Percentiles rank a stretch among this genome's conserved stretches.
phyloP scores from a whole-genome alignment of 2,329 filamentous ascomycete species.

The Chrysoporthe cubensis region DNA sequence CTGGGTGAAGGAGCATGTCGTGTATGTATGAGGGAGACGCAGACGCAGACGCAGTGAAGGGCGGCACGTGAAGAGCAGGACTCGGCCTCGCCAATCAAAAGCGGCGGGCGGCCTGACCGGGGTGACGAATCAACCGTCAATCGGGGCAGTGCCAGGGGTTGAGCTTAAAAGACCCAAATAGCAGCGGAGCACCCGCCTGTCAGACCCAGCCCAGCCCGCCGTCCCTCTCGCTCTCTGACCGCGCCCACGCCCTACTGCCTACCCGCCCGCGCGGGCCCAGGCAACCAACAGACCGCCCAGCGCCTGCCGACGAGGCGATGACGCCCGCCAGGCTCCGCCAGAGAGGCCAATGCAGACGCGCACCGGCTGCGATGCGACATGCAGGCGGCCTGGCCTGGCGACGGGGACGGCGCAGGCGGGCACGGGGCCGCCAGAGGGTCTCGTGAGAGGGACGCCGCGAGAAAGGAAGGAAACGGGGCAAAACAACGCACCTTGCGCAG shows the following conservation, averaged over 20 bases:
- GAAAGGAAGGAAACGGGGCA: not conserved
- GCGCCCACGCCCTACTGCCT: constrained; percentile 34
- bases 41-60: not conserved
- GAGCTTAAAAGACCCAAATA: constrained; percentile 62
- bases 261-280: constrained; percentile 28
- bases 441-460: not conserved
- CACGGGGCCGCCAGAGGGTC: not conserved
- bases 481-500: constrained; percentile 71
- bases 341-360: not conserved
- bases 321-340: not conserved
- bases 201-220: constrained; percentile 36
- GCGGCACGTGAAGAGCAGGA: constrained; percentile 7
- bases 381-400: not conserved
- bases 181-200: constrained; percentile 51
- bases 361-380: constrained; percentile 17
- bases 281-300: constrained; percentile 19
- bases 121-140: constrained; percentile 23
- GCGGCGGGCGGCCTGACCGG: constrained; percentile 29
- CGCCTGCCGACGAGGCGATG: not conserved
- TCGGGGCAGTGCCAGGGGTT: constrained; percentile 33
- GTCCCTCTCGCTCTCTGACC: constrained; percentile 40
- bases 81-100: constrained; percentile 35
- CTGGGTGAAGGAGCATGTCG: constrained; percentile 12
- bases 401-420: not conserved
- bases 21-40: constrained; percentile 1